phyloP scores from a whole-genome alignment of 441 rosid genomes.

The Erodium trifolium region DNA sequence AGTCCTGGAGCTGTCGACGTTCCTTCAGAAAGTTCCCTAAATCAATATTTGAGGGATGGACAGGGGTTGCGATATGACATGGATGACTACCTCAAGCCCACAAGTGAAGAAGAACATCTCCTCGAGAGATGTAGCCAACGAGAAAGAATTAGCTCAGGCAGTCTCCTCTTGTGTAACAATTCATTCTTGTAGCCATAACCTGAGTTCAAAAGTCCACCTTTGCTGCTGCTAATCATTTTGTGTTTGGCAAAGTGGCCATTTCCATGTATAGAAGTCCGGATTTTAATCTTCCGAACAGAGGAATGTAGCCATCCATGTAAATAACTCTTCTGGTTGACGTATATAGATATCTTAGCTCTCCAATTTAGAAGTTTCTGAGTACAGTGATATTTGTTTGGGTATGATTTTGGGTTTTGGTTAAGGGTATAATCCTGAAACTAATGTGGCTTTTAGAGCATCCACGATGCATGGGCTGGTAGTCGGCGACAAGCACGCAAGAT shows the following conservation, averaged over 20 bases:
- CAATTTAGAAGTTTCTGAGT: too few relatives aligned
- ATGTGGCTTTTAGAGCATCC: too few relatives aligned
- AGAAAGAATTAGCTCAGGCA: slow-evolving; percentile 59
- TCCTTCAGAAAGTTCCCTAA: slow-evolving; percentile 13
- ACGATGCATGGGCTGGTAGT: too few relatives aligned
- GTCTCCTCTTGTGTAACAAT: slow-evolving; percentile 51
- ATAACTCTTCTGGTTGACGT: too few relatives aligned
- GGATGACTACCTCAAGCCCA: slow-evolving; percentile 46
- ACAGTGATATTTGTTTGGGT: too few relatives aligned
- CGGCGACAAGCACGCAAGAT: too few relatives aligned
- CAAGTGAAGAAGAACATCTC: slow-evolving; percentile 46
- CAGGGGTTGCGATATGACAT: slow-evolving; percentile 29
- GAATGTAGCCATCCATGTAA: too few relatives aligned
- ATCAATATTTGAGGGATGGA: slow-evolving; percentile 6
- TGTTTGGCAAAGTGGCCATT: neutral
- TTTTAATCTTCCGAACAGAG: neutral
- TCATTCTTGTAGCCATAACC: slow-evolving; percentile 23
- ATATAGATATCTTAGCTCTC: too few relatives aligned
- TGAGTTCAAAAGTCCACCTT: neutral
- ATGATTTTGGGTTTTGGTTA: too few relatives aligned
- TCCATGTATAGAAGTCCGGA: slow-evolving; percentile 7
- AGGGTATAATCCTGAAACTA: too few relatives aligned
- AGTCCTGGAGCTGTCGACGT: slow-evolving; percentile 36
- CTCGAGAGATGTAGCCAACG: slow-evolving; percentile 58
- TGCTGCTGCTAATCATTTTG: too few relatives aligned